These are phyloP conservation scores for Nannochloris sp. DNA, from an alignment of 139 green algal genomes.

Conservation along the genomic window DNA sequence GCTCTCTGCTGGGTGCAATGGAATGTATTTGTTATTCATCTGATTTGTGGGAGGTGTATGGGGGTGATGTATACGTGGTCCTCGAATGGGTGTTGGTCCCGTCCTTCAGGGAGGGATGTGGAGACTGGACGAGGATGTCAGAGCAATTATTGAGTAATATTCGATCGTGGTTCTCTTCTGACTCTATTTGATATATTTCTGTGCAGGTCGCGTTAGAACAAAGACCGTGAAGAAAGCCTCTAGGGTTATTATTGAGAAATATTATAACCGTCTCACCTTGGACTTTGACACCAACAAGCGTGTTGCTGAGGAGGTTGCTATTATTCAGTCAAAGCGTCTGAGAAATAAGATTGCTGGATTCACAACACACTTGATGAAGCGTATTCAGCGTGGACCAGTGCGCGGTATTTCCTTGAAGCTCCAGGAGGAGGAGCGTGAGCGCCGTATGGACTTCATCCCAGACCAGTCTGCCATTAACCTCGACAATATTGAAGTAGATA, in stretches of 20 bases:
- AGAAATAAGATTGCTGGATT: conserved; percentile 99
- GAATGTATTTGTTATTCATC: too few relatives aligned
- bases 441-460: conserved; percentile 98
- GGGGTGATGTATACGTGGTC: too few relatives aligned
- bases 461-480: conserved; percentile 93
- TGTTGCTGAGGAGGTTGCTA: conserved; percentile 91
- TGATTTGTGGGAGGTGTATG: too few relatives aligned
- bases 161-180: neutral
- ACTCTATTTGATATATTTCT: neutral
- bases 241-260: conserved; percentile 97
- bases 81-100: too few relatives aligned
- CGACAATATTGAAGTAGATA: conserved; percentile 95
- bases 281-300: conserved; percentile 98
- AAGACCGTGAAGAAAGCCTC: conserved; percentile 98
- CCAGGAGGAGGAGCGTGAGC: conserved; percentile 98
- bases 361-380: conserved; percentile 99
- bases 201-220: conserved; percentile 91
- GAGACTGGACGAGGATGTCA: neutral
- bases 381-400: conserved; percentile 96
- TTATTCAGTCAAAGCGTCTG: conserved; percentile 95
- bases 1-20: too few relatives aligned
- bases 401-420: conserved; percentile 99
- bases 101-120: too few relatives aligned
- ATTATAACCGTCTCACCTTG: conserved; percentile 91
- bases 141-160: neutral